Conservation (phyloP, 192 early-diverging fungal species). For the Irineochytrium annulatum region DNA sequence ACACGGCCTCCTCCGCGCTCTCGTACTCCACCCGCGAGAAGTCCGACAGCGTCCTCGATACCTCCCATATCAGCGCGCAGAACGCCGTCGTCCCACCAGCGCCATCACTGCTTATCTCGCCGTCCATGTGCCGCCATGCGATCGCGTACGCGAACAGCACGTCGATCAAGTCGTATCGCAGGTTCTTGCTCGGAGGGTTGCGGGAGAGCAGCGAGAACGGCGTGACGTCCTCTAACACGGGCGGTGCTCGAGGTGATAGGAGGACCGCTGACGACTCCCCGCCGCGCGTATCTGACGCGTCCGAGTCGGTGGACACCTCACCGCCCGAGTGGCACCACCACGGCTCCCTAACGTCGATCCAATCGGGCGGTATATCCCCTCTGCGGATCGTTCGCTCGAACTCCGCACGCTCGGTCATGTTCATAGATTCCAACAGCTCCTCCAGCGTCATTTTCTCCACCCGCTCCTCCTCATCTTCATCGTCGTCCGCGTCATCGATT, state of each 20-base stretch:
- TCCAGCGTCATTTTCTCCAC: background rate
- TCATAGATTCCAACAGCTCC: background rate
- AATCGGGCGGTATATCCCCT: background rate
- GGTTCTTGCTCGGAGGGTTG: conserved; percentile 1
- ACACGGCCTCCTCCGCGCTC: background rate
- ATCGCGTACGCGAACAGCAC: conserved; percentile 11
- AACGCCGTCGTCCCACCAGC: too few species aligned
- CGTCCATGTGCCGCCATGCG: conserved; percentile 14
- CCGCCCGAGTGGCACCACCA: background rate
- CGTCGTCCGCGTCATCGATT: background rate
- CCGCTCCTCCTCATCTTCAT: background rate
- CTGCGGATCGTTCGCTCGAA: background rate
- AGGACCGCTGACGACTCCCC: background rate
- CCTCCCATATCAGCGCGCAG: background rate
- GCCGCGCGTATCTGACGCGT: background rate
- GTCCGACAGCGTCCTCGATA: background rate
- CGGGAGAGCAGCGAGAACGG: conserved; percentile 11
- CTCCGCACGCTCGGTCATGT: background rate
- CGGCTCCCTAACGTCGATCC: background rate
- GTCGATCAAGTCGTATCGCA: conserved; percentile 13
- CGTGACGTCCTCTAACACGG: background rate
- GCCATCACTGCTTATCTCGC: too few species aligned
- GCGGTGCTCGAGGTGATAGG: background rate
- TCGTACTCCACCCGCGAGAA: background rate
- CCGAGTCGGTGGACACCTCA: background rate